Base-by-base conservation (phyloP, 768 basidiomycete genomes). In the Boletus sp. region DNA sequence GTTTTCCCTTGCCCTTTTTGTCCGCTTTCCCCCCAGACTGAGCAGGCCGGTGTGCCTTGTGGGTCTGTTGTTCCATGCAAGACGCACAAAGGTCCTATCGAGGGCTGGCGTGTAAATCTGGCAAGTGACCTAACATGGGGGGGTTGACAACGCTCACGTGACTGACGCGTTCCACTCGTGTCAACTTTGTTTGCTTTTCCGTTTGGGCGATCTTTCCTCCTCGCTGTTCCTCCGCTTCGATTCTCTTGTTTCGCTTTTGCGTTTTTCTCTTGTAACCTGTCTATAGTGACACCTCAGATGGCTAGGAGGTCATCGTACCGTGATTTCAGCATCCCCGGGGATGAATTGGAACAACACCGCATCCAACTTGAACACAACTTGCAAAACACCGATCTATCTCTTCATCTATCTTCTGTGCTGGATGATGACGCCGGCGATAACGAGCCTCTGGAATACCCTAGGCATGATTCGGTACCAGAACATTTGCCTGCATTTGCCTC, bases 1-100 rank as follows among this genome's bases (percentile, higher is more conserved):
- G 81, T 69, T 85, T 83, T 53, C 72, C 81, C 63, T 90, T 85
- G 15, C 79, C 80, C 66, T 87, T 93, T 74, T 93, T 93, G 55
- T 85, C 88, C 1, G 81, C 82, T 63, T 90, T 91, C 42, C 69
- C 71, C 14, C 90, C 87, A 13, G 87, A 82, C 64, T 83, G 83
- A 19, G 90, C 74, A 19, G 88, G 80, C 34, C 88, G 73, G 73
- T 98, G 96, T 0, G 87, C 76, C 70, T 95, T 95, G 72, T 96
- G 92, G 29, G 80, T 80, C 64, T 82, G 81, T 51, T 87, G 82
- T 57, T 88, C 87, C 88, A 89, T 88, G 55, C 13, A 15, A 9
- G 21, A 30, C 33, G 1, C 1, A 0, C 32, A 23, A 35, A 25
- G 13, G 43, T 8, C 42, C 13, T 21, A 39, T 14, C 34, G 17